Conservation (phyloP, 768 basidiomycete genomes). For the Leccinum broughii region DNA sequence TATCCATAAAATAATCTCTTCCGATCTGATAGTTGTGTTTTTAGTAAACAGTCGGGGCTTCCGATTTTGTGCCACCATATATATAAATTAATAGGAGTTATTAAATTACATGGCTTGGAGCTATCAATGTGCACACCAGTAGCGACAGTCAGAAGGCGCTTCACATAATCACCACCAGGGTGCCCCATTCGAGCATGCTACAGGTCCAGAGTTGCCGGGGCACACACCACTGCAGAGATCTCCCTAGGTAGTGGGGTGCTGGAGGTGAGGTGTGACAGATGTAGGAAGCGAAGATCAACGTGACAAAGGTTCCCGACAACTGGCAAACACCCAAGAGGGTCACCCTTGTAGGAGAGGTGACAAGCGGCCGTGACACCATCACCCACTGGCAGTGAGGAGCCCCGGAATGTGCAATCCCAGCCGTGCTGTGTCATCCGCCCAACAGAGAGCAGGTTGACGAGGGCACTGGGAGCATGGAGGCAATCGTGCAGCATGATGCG, state of each 20-base stretch:
- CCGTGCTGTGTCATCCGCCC: not conserved
- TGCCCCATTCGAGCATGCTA: not conserved
- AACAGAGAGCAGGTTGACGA: slow-evolving; percentile 1
- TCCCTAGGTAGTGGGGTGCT: not conserved
- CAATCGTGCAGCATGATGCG: not conserved
- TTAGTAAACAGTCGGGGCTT: too few relatives aligned
- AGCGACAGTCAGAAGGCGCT: fast-evolving
- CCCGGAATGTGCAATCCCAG: not conserved
- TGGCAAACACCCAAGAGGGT: not conserved
- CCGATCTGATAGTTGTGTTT: too few relatives aligned
- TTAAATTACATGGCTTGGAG: too few relatives aligned
- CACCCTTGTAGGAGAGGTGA: fast-evolving
- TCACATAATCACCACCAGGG: not conserved
- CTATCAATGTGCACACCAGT: not conserved
- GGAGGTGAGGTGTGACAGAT: not conserved
- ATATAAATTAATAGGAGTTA: too few relatives aligned
- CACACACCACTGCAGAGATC: not conserved
- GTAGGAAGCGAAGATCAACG: not conserved
- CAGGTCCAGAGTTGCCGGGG: not conserved
- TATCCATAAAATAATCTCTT: too few relatives aligned
- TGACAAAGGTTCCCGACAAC: not conserved
- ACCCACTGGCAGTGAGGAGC: too few relatives aligned
- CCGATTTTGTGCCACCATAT: too few relatives aligned
- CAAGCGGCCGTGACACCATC: not conserved
- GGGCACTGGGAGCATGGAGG: not conserved